Evolutionary conservation across 768 basidiomycete genomes (phyloP).

Genomic region (Phlebiopsis flavidoalba): DNA sequence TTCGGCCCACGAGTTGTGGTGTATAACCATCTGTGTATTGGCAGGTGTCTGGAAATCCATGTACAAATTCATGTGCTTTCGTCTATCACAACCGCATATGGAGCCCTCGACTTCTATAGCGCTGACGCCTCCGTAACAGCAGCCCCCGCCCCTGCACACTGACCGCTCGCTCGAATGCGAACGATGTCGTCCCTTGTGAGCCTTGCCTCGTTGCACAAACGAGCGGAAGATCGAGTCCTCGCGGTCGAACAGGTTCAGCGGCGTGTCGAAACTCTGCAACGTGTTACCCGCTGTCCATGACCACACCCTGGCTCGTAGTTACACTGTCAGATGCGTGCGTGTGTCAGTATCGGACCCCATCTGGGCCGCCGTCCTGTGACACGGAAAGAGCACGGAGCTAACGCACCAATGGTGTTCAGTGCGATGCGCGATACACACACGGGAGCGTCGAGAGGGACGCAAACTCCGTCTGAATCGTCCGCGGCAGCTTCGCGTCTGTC

Average conservation of each 20-base stretch:
- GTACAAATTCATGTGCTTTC: background rate
- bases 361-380: background rate
- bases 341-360: constrained; percentile 22
- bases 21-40: background rate
- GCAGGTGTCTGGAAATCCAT: background rate
- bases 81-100: background rate
- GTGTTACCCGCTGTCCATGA: constrained; percentile 64
- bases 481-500: constrained; percentile 87
- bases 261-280: constrained; percentile 75
- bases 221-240: constrained; percentile 63
- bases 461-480: constrained; percentile 84
- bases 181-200: constrained; percentile 52
- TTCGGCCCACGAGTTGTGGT: background rate
- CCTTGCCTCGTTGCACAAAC: constrained; percentile 62
- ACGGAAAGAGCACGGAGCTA: background rate
- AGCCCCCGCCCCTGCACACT: background rate
- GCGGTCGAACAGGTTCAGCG: constrained; percentile 57
- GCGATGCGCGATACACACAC: constrained; percentile 65
- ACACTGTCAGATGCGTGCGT: constrained; percentile 33
- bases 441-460: constrained; percentile 62
- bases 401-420: constrained; percentile 54
- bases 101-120: background rate
- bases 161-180: constrained; percentile 33
- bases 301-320: constrained; percentile 69
- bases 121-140: background rate